Conservation (phyloP, 345 rosid species). For the Rhodomyrtus tomentosa region DNA sequence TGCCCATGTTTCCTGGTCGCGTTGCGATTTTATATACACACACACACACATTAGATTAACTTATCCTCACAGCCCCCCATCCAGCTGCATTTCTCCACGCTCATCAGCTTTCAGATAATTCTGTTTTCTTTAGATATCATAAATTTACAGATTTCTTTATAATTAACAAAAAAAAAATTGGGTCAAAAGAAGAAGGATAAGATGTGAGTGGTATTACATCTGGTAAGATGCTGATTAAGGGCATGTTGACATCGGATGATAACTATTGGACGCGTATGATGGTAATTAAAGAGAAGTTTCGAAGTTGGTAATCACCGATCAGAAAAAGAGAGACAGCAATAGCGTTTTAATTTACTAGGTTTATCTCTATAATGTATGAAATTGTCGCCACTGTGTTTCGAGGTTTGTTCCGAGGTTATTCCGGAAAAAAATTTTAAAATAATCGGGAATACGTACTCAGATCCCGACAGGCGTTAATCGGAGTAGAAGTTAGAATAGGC, state of each 20-base stretch:
- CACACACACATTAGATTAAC: not conserved
- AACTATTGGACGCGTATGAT: not conserved
- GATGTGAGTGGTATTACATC: not conserved
- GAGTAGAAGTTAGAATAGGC: not conserved
- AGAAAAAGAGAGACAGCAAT: not conserved
- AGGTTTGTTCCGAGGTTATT: not conserved
- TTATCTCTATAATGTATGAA: not conserved
- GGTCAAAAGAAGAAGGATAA: not conserved
- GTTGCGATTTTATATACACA: too few species aligned
- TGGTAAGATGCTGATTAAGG: not conserved
- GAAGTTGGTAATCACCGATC: not conserved
- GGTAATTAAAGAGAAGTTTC: not conserved
- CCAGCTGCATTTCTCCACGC: not conserved
- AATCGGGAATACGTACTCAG: fast-evolving
- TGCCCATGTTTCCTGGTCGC: not conserved
- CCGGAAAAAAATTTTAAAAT: not conserved
- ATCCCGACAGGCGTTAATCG: not conserved
- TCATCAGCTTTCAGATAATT: not conserved
- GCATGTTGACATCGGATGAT: not conserved
- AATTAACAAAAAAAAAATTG: not conserved
- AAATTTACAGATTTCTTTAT: not conserved
- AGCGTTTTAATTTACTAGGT: not conserved
- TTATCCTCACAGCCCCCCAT: not conserved
- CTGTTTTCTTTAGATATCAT: not conserved
- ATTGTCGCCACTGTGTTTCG: not conserved